Conservation (phyloP, 2,329 filamentous ascomycete species). For the Aspergillus sclerotialis region DNA sequence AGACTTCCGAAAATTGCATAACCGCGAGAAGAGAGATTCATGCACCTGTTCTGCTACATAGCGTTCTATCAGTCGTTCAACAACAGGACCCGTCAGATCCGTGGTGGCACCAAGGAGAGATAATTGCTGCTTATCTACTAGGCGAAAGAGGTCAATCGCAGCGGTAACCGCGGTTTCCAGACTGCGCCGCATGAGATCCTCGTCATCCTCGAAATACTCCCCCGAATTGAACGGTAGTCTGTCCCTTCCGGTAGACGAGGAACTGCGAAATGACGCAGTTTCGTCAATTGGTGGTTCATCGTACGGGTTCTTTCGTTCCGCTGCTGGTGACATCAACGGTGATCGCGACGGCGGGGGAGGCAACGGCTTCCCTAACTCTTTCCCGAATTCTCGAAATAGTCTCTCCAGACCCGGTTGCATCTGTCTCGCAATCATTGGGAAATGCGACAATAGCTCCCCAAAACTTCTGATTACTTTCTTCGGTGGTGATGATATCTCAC, state of each 20-base stretch:
- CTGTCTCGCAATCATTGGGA: slow-evolving; percentile 91
- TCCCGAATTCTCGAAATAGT: slow-evolving; percentile 81
- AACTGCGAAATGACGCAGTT: slow-evolving; percentile 26
- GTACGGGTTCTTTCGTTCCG: slow-evolving; percentile 37
- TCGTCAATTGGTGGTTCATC: slow-evolving; percentile 33
- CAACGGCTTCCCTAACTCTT: slow-evolving; percentile 75
- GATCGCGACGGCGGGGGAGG: slow-evolving; percentile 58
- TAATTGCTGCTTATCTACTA: slow-evolving; percentile 90
- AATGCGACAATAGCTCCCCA: slow-evolving; percentile 79
- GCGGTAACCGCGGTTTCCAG: slow-evolving; percentile 87
- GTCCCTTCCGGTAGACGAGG: slow-evolving; percentile 25
- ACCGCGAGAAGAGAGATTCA: slow-evolving; percentile 70
- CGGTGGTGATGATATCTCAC: slow-evolving; percentile 28
- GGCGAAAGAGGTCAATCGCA: slow-evolving; percentile 92
- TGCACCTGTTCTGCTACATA: slow-evolving; percentile 93
- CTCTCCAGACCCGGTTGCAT: slow-evolving; percentile 90
- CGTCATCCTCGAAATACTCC: slow-evolving; percentile 79
- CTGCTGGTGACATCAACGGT: slow-evolving; percentile 50
- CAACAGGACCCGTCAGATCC: slow-evolving; percentile 81
- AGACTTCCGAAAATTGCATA: slow-evolving; percentile 68
- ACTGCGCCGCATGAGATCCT: slow-evolving; percentile 80
- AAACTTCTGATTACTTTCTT: slow-evolving; percentile 94
- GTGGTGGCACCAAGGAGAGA: slow-evolving; percentile 88
- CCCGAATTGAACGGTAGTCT: slow-evolving; percentile 51
- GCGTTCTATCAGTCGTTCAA: slow-evolving; percentile 89